These are phyloP conservation scores for Serendipita sp. DNA, from an alignment of 768 basidiomycete genomes.

Conservation along the genomic window DNA sequence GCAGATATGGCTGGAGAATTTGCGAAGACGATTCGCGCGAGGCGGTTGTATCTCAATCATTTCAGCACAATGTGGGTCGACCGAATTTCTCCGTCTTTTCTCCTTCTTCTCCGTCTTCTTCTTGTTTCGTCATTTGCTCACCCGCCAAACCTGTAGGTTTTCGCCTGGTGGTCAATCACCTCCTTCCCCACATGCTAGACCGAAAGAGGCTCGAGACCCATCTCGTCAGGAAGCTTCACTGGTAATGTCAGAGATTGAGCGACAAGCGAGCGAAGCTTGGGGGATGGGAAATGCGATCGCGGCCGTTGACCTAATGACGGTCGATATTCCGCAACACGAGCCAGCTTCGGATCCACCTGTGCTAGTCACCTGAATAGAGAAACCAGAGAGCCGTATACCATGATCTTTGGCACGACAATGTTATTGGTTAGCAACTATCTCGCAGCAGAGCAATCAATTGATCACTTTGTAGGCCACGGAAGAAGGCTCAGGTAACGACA, in stretches of 20 bases:
- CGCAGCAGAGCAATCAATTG: too few relatives aligned
- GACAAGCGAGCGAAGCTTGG: slow-evolving; percentile 31
- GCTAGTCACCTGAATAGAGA: too few relatives aligned
- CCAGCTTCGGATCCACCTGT: neutral
- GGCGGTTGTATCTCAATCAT: slow-evolving; percentile 59
- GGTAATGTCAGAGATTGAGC: slow-evolving; percentile 3
- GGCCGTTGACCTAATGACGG: slow-evolving; percentile 15
- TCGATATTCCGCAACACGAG: slow-evolving; percentile 12
- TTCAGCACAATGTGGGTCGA: slow-evolving; percentile 54
- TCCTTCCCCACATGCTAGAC: neutral
- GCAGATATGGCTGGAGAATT: slow-evolving; percentile 66
- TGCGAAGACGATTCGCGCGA: slow-evolving; percentile 43
- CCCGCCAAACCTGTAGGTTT: neutral
- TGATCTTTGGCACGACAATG: too few relatives aligned
- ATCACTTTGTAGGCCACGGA: too few relatives aligned
- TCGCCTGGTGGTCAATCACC: neutral
- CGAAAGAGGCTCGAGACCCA: neutral
- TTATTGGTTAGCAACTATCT: too few relatives aligned
- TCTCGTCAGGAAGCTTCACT: neutral
- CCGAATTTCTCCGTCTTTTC: too few relatives aligned
- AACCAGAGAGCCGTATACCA: too few relatives aligned
- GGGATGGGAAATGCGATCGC: slow-evolving; percentile 27
- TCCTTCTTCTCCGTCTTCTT: neutral
- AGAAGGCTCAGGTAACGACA: too few relatives aligned
- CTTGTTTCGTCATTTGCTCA: neutral